phyloP scores from a whole-genome alignment of 306 rosid species.

The Glycine latifolia region DNA sequence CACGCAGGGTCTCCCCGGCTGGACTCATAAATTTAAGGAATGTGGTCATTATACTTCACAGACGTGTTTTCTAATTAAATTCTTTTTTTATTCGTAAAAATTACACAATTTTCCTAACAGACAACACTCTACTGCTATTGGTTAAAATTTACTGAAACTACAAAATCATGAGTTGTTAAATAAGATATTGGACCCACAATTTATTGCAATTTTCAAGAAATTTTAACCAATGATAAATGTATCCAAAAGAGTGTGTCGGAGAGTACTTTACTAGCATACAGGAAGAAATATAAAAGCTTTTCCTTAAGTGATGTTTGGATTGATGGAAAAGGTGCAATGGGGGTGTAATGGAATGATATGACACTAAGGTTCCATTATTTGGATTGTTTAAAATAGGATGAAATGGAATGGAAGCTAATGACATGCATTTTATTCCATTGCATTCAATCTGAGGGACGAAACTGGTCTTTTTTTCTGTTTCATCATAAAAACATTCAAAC shows the following conservation, averaged over 20 bases:
- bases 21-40: conserved; percentile 43
- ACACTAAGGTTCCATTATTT: background rate
- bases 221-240: too few species aligned
- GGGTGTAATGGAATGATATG: background rate
- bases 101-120: too few species aligned
- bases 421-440: background rate
- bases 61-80: background rate
- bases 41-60: conserved; percentile 13
- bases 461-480: background rate
- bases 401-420: background rate
- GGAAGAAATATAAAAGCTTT: background rate
- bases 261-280: too few species aligned
- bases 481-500: background rate
- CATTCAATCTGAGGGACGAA: background rate
- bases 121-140: too few species aligned
- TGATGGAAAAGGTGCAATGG: background rate
- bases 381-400: background rate
- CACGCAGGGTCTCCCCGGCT: conserved; percentile 74
- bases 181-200: too few species aligned
- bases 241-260: too few species aligned
- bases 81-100: too few species aligned
- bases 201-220: too few species aligned
- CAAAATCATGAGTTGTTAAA: too few species aligned
- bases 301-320: background rate
- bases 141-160: too few species aligned